A percentile compares a stretch with the other conserved stretches of the same genome.
These are phyloP conservation scores for Populus trichocarpa DNA, from an alignment of 441 rosid genomes.

Conservation along the genomic window DNA sequence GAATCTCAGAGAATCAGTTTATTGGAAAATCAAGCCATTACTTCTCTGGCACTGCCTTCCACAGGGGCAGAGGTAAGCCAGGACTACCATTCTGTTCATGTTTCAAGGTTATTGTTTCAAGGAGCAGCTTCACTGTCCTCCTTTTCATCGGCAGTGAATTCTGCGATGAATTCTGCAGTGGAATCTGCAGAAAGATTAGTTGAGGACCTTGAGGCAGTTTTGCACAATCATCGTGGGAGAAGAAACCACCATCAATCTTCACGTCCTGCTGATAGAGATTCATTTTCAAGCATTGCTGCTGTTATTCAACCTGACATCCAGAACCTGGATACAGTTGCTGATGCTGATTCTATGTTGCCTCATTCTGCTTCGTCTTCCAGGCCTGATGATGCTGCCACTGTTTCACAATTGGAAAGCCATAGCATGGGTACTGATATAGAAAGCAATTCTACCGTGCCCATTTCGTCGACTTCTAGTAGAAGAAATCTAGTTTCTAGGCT, in stretches of 20 bases:
- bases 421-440: constrained; percentile 18
- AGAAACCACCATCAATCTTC: constrained; percentile 32
- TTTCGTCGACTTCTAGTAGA: constrained; percentile 40
- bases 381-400: constrained; percentile 18
- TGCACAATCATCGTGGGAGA: constrained; percentile 27
- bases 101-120: constrained; percentile 33
- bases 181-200: constrained; percentile 26
- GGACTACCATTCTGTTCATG: constrained; percentile 19
- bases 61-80: constrained; percentile 10
- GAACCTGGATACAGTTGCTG: constrained; percentile 21
- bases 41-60: constrained; percentile 9
- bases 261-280: constrained; percentile 27
- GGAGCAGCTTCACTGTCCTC: constrained; percentile 38
- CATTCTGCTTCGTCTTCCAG: constrained; percentile 17
- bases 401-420: constrained; percentile 25
- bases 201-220: constrained; percentile 36
- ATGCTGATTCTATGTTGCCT: constrained; percentile 21
- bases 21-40: background rate
- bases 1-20: constrained; percentile 20
- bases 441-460: constrained; percentile 11
- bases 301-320: constrained; percentile 23
- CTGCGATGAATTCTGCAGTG: constrained; percentile 34
- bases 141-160: constrained; percentile 37
- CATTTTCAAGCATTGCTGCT: constrained; percentile 27
- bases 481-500: constrained; percentile 30